Evolutionary conservation across 352 stramenopile genomes (phyloP).

Genomic region (Phytophthora meadii): DNA sequence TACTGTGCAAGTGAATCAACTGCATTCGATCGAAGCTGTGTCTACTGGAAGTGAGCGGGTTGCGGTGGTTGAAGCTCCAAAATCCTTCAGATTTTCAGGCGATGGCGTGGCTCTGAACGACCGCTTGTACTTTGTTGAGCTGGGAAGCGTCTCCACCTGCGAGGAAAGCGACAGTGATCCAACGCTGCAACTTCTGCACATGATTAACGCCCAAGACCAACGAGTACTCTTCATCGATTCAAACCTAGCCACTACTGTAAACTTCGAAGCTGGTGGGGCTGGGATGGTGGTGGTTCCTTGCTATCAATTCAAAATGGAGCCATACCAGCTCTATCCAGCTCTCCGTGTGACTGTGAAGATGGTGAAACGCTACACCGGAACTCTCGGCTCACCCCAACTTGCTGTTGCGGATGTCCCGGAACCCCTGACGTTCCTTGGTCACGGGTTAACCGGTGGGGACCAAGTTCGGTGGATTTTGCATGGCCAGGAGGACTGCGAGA

Average conservation of each 20-base stretch:
- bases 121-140: constrained; percentile 65
- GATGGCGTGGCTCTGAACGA: constrained; percentile 63
- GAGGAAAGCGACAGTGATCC: constrained; percentile 39
- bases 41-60: constrained; percentile 43
- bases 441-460: constrained; percentile 47
- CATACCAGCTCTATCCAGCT: constrained; percentile 58
- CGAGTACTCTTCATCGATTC: constrained; percentile 49
- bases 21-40: constrained; percentile 38
- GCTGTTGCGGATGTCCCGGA: constrained; percentile 64
- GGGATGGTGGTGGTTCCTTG: constrained; percentile 52
- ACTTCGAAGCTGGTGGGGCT: constrained; percentile 45
- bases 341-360: constrained; percentile 65
- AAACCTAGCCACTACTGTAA: constrained; percentile 31
- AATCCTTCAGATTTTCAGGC: constrained; percentile 57
- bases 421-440: constrained; percentile 64
- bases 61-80: constrained; percentile 57
- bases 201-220: constrained; percentile 38
- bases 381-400: constrained; percentile 50
- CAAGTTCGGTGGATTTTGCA: constrained; percentile 62
- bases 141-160: constrained; percentile 43
- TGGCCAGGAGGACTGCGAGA: constrained; percentile 64
- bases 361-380: constrained; percentile 53
- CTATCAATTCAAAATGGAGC: constrained; percentile 69
- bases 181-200: constrained; percentile 43
- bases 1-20: constrained; percentile 55